Conservation (phyloP, 768 basidiomycete species). For the Trametes sanguinea region DNA sequence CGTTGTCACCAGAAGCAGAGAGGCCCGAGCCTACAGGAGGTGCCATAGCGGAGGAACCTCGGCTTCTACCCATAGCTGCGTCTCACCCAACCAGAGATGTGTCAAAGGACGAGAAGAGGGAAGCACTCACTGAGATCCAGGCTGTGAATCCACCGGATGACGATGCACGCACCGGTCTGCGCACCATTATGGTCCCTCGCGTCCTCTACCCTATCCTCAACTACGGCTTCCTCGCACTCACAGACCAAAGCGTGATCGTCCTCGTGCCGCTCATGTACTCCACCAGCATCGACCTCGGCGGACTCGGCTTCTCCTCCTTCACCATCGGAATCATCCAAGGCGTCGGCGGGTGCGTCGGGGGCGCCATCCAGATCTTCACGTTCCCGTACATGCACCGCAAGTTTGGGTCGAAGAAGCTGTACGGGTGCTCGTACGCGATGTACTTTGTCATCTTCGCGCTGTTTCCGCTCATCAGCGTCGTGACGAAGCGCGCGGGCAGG, state of each 20-base stretch:
- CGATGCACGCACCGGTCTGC: conserved; percentile 21
- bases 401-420: conserved; percentile 37
- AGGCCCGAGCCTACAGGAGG: no score
- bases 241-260: conserved; percentile 38
- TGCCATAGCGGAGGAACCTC: no score
- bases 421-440: conserved; percentile 29
- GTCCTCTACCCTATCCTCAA: conserved; percentile 39
- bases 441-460: conserved; percentile 35
- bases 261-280: conserved; percentile 44
- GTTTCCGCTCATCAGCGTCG: conserved; percentile 36
- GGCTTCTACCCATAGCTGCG: no score
- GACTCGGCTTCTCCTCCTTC: conserved; percentile 39
- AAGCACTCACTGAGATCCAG: background rate
- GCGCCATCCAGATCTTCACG: conserved; percentile 35
- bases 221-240: conserved; percentile 38
- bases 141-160: background rate
- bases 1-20: no score
- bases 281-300: conserved; percentile 39
- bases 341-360: conserved; percentile 35
- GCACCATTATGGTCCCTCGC: conserved; percentile 32
- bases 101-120: background rate
- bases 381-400: conserved; percentile 36
- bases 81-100: no score
- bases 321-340: conserved; percentile 42
- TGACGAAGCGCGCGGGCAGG: conserved; percentile 29